Evolutionary conservation across 1,284 basidiomycete species (phyloP), one percentile per base, ranked within the genome.

Genomic region (Marasmius oreades): DNA sequence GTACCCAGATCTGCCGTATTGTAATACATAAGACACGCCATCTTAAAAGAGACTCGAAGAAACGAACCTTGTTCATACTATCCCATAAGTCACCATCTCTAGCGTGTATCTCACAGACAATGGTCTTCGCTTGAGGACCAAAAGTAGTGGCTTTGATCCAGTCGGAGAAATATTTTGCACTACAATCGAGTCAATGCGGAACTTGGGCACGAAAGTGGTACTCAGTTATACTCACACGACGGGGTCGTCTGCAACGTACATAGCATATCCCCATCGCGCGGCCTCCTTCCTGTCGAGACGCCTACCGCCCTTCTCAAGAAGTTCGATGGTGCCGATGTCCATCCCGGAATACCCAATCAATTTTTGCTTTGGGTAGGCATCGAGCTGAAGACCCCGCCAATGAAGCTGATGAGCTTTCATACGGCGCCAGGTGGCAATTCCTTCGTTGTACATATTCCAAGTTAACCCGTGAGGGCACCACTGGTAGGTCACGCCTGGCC

Each of bases 391-490:
- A 31, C 50, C 50, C 14, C n/a, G 50, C 24, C n/a, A 51, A 7
- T 24, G 50, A 31, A 24, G 14, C 14, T n/a, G 10, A 36, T 11
- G 24, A 20, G n/a, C 24, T 20, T 33, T 51, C n/a, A n/a, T 37
- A 37, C 36, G 36, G n/a, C 36, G 36, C 36, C 36, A 37, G 36
- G 44, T 46, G 14, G 44, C 44, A 11, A 51, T 44, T 16, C 58
- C 55, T 28, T 51, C 31, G 5, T 20, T 11, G 44, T 61, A 61
- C 3, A 18, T 24, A 18, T 56, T 44, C 59, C 59, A 61, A 23
- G 59, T 61, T 33, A 61, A 33, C 14, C 58, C 59, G 12, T 45
- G 24, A 28, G 45, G 24, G 23, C 24, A 55, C 31, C 28, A 12
- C n/a, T 50, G 48, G 20, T 53, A 53, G 37, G 42, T 39, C 7